A percentile compares a stretch with the other conserved stretches of the same genome.
Conservation (phyloP, 352 stramenopile species). For the Globisporangium nunn region DNA sequence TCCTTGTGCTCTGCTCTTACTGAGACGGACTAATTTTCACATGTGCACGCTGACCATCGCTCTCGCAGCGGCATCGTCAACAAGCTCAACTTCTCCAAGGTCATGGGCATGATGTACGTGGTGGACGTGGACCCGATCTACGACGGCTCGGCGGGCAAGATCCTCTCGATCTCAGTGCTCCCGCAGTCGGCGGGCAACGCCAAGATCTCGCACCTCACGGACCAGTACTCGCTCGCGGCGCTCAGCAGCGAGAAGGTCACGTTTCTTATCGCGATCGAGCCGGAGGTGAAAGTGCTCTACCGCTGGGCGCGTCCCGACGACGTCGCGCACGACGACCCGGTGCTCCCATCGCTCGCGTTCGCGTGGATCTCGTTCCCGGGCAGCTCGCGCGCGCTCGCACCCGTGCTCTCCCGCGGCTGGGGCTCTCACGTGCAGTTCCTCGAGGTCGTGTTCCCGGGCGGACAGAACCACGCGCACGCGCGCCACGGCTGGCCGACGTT, state of each 20-base stretch:
- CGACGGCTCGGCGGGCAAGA: constrained; percentile 89
- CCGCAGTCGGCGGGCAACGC: constrained; percentile 73
- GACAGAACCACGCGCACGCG: constrained; percentile 61
- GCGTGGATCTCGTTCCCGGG: constrained; percentile 88
- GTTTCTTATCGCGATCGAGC: constrained; percentile 94
- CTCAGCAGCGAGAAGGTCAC: constrained; percentile 90
- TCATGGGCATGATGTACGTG: constrained; percentile 92
- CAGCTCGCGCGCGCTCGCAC: constrained; percentile 75
- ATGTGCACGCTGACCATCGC: no score
- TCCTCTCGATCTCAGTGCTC: constrained; percentile 75
- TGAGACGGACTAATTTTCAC: not conserved
- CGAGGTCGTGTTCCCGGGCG: constrained; percentile 75
- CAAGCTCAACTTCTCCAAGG: constrained; percentile 92
- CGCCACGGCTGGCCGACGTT: constrained; percentile 92
- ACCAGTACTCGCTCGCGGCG: constrained; percentile 79
- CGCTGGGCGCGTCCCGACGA: constrained; percentile 86
- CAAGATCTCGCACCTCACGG: constrained; percentile 81
- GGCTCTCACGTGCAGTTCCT: constrained; percentile 92
- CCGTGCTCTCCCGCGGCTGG: constrained; percentile 91
- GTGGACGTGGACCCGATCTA: constrained; percentile 93
- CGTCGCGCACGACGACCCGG: constrained; percentile 59
- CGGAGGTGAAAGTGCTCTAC: constrained; percentile 91
- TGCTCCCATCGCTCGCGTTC: constrained; percentile 92
- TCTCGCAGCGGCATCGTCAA: constrained; percentile 84
- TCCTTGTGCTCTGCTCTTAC: no score